Base-by-base conservation (phyloP, 805 yeast genomes). In the Starmera caribaea region DNA sequence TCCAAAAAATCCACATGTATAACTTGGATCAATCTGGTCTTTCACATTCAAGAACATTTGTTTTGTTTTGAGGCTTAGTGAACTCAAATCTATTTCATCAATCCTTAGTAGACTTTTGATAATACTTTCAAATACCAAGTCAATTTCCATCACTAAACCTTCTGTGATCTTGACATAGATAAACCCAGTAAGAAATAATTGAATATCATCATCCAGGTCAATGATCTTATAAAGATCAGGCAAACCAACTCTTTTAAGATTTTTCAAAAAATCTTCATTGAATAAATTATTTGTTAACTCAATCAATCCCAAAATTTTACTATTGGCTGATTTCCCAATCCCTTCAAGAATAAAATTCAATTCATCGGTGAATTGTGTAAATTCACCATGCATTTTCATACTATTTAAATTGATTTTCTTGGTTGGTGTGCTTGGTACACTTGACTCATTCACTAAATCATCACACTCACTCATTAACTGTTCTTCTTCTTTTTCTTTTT, bases 331-430 rank as follows among this genome's bases (percentile, higher is more conserved):
- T 2, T 50, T 35, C 1, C 53, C 38, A 11, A 49, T 40, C 1
- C 51, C 54, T 11, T 51, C 57, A 2, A 55, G 30, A 6, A 65
- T 38, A 39, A 62, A 64, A n/a, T 54, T 62, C 29, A 59, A 42
- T 28, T 66, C 68, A 38, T 65, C 66, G 34, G 49, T 49, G 35
- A 47, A 57, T 39, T 61, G 58, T 2, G 60, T 42, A 13, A 51
- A 50, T 17, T 54, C 53, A 3, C 74, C 74, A 40, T 58, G 54
- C 2, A 57, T 54, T 32, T 58, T 51, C 16, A 64, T 49, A 30
- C 56, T 57, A 6, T 53, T 30, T n/a, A 21, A 21, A 21, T 21
- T 21, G 26, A 21, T 9, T 9, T 21, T 21, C 8, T 21, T 21
- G 26, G 26, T 21, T 21, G 26, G 26, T 5, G 26, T 21, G 26